Percentiles rank a stretch among this genome's conserved stretches.
phyloP scores from a whole-genome alignment of 2,329 filamentous ascomycete species.

The Fusarium coicis region DNA sequence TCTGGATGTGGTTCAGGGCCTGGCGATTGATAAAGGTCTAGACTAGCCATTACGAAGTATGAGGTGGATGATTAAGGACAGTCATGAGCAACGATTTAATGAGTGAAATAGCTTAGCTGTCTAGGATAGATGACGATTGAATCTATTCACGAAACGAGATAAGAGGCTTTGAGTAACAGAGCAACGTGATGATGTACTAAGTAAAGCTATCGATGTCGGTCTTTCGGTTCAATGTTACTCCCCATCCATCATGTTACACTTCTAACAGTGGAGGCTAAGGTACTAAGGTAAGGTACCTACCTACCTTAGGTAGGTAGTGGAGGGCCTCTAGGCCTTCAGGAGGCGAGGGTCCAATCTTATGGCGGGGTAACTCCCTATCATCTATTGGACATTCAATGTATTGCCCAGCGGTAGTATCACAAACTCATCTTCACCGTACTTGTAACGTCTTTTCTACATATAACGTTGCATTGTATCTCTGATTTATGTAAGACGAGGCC shows the following conservation, averaged over 20 bases:
- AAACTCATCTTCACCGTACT: conserved; percentile 26
- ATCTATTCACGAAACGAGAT: conserved; percentile 56
- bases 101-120: conserved; percentile 35
- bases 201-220: neutral
- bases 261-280: neutral
- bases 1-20: conserved; percentile 47
- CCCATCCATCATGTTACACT: neutral
- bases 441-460: conserved; percentile 13
- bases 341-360: conserved; percentile 20
- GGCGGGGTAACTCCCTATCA: conserved; percentile 32
- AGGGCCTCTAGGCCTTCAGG: neutral
- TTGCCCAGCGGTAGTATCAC: neutral
- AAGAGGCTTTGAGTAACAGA: neutral
- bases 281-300: neutral
- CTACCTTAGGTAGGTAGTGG: neutral
- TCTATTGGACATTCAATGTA: conserved; percentile 6
- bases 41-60: conserved; percentile 49
- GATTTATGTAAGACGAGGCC: neutral
- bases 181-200: neutral
- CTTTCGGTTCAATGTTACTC: neutral
- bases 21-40: conserved; percentile 43
- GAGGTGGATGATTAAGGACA: conserved; percentile 39
- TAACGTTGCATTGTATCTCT: neutral
- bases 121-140: conserved; percentile 62
- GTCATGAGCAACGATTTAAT: conserved; percentile 37